Evolutionary conservation across 176 grass and related monocot genomes (phyloP), one percentile per base, ranked within the genome.

Genomic region (Eragrostis nindensis): DNA sequence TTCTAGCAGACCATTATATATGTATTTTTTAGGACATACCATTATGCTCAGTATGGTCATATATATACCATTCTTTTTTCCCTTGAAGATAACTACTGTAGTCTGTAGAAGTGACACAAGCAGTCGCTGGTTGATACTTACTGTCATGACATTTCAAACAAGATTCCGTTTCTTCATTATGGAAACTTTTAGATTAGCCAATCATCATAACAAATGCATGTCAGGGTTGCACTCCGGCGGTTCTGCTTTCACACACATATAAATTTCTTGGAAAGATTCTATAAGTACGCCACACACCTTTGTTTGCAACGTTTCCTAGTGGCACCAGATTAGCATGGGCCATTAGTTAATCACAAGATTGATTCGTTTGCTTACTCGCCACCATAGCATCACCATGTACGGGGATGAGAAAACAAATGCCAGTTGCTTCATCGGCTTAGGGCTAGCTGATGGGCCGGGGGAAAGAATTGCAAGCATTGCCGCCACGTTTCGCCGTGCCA

Each of bases 401-500:
- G 76, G 76, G 41, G 53, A 40, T 9, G 24, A 74, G 5, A 76
- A 71, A 71, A 85, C 14, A 81, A 64, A 63, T 8, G 22, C 30
- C 56, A 32, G 9, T 24, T 71, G 32, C 27, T 39, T 71, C 70
- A 24, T 68, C 49, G 48, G 17, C 64, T 76, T 53, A 71, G 6
- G 12, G 60, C 29, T n/a, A n/a, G n/a, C n/a, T 36, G 66, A 83
- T 52, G 30, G 50, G 22, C 13, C n/a, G 17, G 0, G 2, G 7
- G 7, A 63, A 32, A 72, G 78, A 54, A 21, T 21, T 19, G 50
- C 2, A 38, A 19, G 62, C 75, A 70, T 57, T 15, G 6, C 16
- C 11, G 77, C 78, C 83, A 85, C 78, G 83, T 89, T 85, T 89
- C 87, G 87, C 66, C 57, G 78, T 89, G 87, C 72, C 47, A 60